phyloP scores from a whole-genome alignment of 1,284 basidiomycete genomes.

The Rhodotorula sp. region DNA sequence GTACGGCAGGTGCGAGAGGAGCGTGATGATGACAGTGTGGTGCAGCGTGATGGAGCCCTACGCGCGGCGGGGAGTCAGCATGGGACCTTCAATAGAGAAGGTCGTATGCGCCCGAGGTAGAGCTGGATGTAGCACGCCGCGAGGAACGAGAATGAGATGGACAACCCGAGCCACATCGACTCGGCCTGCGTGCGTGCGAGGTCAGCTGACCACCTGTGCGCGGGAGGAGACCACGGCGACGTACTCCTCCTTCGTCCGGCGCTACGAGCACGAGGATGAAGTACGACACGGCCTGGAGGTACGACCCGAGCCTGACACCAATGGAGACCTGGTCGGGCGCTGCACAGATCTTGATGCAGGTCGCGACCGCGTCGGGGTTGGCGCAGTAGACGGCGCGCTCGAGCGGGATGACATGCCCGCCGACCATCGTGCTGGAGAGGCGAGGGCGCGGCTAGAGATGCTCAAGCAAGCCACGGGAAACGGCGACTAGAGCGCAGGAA shows the following conservation, averaged over 20 bases:
- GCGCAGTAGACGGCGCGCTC: constrained; percentile 33
- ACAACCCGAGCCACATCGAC: constrained; percentile 25
- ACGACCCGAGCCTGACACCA: constrained; percentile 27
- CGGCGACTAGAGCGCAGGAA: background rate
- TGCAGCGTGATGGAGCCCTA: constrained; percentile 32
- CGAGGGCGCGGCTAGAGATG: background rate
- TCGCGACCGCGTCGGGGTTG: constrained; percentile 22
- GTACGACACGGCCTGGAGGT: constrained; percentile 33
- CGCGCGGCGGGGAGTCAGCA: background rate
- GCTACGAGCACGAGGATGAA: constrained; percentile 33
- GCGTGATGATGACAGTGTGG: constrained; percentile 29
- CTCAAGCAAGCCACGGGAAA: background rate
- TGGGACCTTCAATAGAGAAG: accelerated
- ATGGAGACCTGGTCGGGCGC: constrained; percentile 25
- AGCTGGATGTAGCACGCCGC: constrained; percentile 24
- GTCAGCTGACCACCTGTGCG: background rate
- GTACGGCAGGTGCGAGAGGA: constrained; percentile 33
- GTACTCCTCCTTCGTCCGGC: constrained; percentile 34
- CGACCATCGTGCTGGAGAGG: constrained; percentile 9
- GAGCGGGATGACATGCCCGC: constrained; percentile 9
- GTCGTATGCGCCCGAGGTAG: constrained; percentile 18
- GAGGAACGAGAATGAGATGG: constrained; percentile 33
- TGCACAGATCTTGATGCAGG: constrained; percentile 29
- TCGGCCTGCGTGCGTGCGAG: background rate
- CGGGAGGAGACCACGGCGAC: background rate